Evolutionary conservation across 192 early-diverging fungal genomes (phyloP).

Genomic region (Piromyces finnis): DNA sequence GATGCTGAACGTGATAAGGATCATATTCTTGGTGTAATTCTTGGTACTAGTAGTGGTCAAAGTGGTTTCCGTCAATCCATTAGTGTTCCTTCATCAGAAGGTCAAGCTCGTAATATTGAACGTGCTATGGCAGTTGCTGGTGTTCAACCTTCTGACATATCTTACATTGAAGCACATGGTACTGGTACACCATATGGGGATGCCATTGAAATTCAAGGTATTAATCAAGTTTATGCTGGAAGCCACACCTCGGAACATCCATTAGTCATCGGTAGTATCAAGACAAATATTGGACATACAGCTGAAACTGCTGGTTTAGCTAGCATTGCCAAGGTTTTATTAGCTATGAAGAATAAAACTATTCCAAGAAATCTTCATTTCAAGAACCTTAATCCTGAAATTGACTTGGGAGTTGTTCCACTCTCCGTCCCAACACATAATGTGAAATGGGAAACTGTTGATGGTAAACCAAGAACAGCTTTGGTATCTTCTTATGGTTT

Average conservation of each 20-base stretch:
- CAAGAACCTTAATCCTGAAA: constrained; percentile 10
- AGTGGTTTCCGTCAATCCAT: constrained; percentile 7
- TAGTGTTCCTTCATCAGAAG: background rate
- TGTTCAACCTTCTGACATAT: background rate
- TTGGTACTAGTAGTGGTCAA: constrained; percentile 7
- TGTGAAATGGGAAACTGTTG: background rate
- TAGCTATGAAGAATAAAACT: constrained; percentile 5
- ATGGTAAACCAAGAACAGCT: constrained; percentile 3
- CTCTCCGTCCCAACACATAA: constrained; percentile 7
- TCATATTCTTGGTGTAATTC: constrained; percentile 11
- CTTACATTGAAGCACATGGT: background rate
- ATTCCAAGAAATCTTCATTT: constrained; percentile 7
- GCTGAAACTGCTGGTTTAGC: constrained; percentile 6
- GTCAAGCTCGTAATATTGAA: background rate
- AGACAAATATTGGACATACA: constrained; percentile 2
- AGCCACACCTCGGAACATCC: background rate
- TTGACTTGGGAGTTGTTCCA: constrained; percentile 3
- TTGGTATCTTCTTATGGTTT: constrained; percentile 9
- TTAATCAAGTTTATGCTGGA: background rate
- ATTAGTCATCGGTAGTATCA: constrained; percentile 1
- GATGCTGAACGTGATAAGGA: constrained; percentile 9
- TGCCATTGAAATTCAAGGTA: constrained; percentile 1
- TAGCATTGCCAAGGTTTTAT: constrained; percentile 6
- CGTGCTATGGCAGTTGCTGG: background rate
- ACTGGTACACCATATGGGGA: constrained; percentile 3